A percentile compares a stretch with the other conserved stretches of the same genome.
phyloP scores from a whole-genome alignment of 1,284 basidiomycete genomes.

The Anthracocystis panici-leucophaei region DNA sequence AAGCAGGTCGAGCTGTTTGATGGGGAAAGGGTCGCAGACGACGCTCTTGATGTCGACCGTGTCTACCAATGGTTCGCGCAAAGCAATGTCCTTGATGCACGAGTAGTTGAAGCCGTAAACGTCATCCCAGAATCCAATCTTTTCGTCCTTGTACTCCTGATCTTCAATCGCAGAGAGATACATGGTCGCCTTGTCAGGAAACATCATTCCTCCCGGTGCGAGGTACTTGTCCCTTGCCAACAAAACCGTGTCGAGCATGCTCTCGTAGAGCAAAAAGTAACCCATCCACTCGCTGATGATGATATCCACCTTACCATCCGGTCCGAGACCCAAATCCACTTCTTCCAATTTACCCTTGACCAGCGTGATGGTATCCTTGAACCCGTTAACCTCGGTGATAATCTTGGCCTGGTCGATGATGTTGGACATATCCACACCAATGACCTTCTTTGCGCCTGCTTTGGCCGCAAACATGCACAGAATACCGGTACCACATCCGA shows the following conservation, averaged over 20 bases:
- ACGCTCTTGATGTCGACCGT: slow-evolving; percentile 76
- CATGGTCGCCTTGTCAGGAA: slow-evolving; percentile 94
- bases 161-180: slow-evolving; percentile 98
- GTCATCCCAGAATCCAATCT: slow-evolving; percentile 96
- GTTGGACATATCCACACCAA: slow-evolving; percentile 96
- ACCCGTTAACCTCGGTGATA: slow-evolving; percentile 95
- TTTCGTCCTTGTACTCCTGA: slow-evolving; percentile 99
- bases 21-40: slow-evolving; percentile 67
- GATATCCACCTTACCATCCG: slow-evolving; percentile 78
- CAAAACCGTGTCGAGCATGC: slow-evolving; percentile 98
- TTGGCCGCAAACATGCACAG: slow-evolving; percentile 99
- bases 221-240: slow-evolving; percentile 97
- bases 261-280: slow-evolving; percentile 85
- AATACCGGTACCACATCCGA: slow-evolving; percentile 98
- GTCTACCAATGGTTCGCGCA: slow-evolving; percentile 96
- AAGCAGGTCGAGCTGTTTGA: slow-evolving; percentile 79
- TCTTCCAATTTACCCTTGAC: slow-evolving; percentile 99
- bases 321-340: slow-evolving; percentile 72
- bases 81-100: slow-evolving; percentile 98
- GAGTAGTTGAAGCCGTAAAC: slow-evolving; percentile 99
- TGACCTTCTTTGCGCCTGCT: slow-evolving; percentile 93
- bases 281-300: slow-evolving; percentile 99
- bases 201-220: slow-evolving; percentile 84
- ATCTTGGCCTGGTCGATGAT: slow-evolving; percentile 99
- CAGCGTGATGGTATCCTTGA: slow-evolving; percentile 90